phyloP scores from a whole-genome alignment of 495 filamentous ascomycete genomes.

The Melanomma pulvis-pyrius region DNA sequence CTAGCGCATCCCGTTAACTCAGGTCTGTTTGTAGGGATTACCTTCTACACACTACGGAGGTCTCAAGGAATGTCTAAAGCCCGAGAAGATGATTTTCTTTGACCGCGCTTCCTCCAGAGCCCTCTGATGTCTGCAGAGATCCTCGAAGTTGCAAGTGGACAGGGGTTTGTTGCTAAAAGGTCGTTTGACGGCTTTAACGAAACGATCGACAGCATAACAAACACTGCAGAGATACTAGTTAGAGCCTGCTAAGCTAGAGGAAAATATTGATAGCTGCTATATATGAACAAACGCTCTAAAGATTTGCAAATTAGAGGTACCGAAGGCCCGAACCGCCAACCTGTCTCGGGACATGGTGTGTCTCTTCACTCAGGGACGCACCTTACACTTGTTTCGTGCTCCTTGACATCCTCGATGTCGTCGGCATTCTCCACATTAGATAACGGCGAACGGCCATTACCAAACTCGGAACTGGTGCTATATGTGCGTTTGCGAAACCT shows the following conservation, averaged over 20 bases:
- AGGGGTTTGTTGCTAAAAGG: slow-evolving; percentile 9
- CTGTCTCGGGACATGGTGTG: background rate
- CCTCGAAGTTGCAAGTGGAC: slow-evolving; percentile 10
- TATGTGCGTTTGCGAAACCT: background rate
- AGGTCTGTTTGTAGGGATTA: background rate
- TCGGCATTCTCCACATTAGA: background rate
- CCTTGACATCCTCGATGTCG: background rate
- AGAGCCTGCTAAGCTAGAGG: background rate
- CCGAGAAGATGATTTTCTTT: background rate
- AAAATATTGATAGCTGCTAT: background rate
- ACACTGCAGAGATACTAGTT: slow-evolving; percentile 5
- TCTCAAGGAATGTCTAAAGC: background rate
- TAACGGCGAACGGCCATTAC: background rate
- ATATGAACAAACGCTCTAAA: too few relatives aligned
- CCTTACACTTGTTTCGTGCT: background rate
- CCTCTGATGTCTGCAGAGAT: slow-evolving; percentile 5
- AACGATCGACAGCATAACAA: slow-evolving; percentile 11
- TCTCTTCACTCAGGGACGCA: background rate
- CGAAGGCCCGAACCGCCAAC: background rate
- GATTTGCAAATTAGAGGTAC: background rate
- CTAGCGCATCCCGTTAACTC: background rate
- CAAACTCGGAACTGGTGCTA: background rate
- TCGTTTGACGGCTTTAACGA: slow-evolving; percentile 14
- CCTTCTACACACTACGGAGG: background rate
- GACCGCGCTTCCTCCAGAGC: background rate